These are phyloP conservation scores for Macrophomina tecta DNA, from an alignment of 2,329 filamentous ascomycete species.

Conservation along the genomic window DNA sequence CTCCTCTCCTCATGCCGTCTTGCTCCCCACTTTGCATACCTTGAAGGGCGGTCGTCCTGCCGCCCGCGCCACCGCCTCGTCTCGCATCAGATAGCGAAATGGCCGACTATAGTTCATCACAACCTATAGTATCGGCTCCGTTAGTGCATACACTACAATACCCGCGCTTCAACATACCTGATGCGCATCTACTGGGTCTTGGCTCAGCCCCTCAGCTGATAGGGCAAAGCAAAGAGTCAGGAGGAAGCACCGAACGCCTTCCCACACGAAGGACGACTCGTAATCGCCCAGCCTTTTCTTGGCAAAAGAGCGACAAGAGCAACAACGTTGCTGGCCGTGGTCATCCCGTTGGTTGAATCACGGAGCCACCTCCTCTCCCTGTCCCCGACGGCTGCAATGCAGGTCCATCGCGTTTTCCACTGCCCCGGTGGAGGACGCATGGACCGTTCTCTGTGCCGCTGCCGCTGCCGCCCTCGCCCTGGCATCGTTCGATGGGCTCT, in stretches of 20 bases:
- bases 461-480: neutral
- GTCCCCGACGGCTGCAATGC: no score
- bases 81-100: conserved; percentile 6
- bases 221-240: neutral
- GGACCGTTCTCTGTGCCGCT: neutral
- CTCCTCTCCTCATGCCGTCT: neutral
- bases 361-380: no score
- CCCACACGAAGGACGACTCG: neutral
- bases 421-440: neutral
- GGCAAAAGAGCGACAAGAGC: no score
- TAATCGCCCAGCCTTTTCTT: neutral
- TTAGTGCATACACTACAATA: neutral
- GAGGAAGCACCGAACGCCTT: neutral
- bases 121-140: neutral
- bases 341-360: no score
- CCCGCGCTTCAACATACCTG: neutral
- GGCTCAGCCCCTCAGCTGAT: no score
- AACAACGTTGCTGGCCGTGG: no score
- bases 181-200: no score
- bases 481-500: neutral
- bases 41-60: neutral
- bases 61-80: neutral
- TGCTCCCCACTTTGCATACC: no score
- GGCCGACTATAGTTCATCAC: neutral
- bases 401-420: no score